Evolutionary conservation across 2,329 filamentous ascomycete genomes (phyloP), one percentile per base, ranked within the genome.

Genomic region (Fusarium phyllophilum): DNA sequence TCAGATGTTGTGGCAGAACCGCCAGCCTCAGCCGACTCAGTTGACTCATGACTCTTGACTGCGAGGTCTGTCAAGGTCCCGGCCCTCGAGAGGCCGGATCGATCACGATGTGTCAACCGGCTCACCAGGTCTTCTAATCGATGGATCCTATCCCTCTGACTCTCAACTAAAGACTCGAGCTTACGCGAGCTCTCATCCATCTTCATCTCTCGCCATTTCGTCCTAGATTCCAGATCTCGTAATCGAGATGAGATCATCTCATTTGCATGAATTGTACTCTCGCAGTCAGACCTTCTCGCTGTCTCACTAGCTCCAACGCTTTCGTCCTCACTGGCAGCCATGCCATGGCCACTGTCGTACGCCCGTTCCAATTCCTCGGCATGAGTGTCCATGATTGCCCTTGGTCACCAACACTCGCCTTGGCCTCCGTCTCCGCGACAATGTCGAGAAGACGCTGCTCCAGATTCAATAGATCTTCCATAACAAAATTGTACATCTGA

Each of bases 191-290:
- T 78, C 39, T 79, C 78, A 51, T 80, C 78, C 58, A 77, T 76
- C 57, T 75, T 77, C 57, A 75, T 67, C 60, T 82, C 80, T n/a
- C 76, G 75, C 76, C 75, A 76, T 36, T 75, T 79, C 14, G 78
- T 79, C 55, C 77, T 76, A 31, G 73, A 74, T 72, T 85, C 83
- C 15, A 85, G 76, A 41, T 83, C 80, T 15, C 80, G 72, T 57
- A 84, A 77, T 57, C 81, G 78, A 79, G 85, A 85, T 49, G 84
- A 83, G 36, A 86, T 82, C 81, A 87, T 84, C 83, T 85, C 81
- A 85, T 84, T 75, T 87, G 84, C 62, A 85, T 82, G 72, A 87
- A 87, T 54, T 86, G 81, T 45, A 87, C 85, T 42, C 85, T 80
- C 13, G 80, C 81, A 4, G 84, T 85, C 73, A 86, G 72, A 6